These are phyloP conservation scores for Lasiosphaeria ovina DNA, from an alignment of 495 filamentous ascomycete species.

Conservation along the genomic window DNA sequence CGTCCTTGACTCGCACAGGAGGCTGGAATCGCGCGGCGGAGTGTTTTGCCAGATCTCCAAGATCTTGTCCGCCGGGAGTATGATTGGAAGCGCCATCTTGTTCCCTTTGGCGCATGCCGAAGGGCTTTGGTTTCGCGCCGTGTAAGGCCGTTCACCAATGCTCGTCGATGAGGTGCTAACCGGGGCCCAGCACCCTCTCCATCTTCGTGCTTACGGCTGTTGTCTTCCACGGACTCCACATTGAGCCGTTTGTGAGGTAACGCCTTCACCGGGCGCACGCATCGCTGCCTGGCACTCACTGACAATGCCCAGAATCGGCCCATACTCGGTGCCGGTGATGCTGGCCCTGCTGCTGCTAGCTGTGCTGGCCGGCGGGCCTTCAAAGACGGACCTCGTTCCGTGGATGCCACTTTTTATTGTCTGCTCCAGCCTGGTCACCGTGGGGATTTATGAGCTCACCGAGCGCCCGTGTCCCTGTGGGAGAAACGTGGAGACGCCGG, in stretches of 20 bases:
- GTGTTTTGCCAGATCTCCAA: conserved; percentile 18
- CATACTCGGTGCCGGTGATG: conserved; percentile 18
- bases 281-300: not conserved
- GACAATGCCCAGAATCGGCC: conserved; percentile 18
- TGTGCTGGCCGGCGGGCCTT: conserved; percentile 16
- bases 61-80: conserved; percentile 30
- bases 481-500: not conserved
- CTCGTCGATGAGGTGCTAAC: conserved; percentile 13
- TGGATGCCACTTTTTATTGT: conserved; percentile 28
- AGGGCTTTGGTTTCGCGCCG: conserved; percentile 23
- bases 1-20: not conserved
- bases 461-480: not conserved
- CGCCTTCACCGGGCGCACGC: not conserved
- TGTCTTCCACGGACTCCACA: conserved; percentile 20
- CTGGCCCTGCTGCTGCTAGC: conserved; percentile 20
- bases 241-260: conserved; percentile 24
- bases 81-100: conserved; percentile 36
- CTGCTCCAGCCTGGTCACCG: conserved; percentile 18
- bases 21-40: conserved; percentile 2
- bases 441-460: conserved; percentile 16
- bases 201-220: conserved; percentile 25
- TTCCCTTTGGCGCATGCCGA: conserved; percentile 27
- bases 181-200: conserved; percentile 22
- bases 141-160: conserved; percentile 26
- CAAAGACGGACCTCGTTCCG: conserved; percentile 21